Evolutionary conservation across 768 basidiomycete genomes (phyloP), one percentile per base, ranked within the genome.

Genomic region (Agrocybe praecox): DNA sequence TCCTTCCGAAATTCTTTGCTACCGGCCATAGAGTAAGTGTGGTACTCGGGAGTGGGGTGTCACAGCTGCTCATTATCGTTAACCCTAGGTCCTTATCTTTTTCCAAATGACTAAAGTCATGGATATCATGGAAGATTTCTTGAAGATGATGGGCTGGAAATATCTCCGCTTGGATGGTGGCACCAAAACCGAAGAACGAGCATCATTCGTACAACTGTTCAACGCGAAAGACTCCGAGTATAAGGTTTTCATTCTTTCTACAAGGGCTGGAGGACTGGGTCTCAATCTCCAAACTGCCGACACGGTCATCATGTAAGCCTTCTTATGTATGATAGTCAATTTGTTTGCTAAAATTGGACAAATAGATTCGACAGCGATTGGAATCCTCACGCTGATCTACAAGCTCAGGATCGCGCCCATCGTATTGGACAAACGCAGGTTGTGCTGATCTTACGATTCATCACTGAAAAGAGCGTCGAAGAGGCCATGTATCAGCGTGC

Each of bases 51-150:
- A 12, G 12, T 21, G 12, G 21, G 6, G 9, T 21, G 21, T 21
- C 23, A 29, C 19, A 44, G 21, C 8, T 22, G 43, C n/a, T 52
- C 53, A 51, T 42, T 18, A 43, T 52, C 43, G 44, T 48, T 54
- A 14, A 49, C 33, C 29, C 46, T 23, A 94, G 91, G 93, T 96
- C 46, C 86, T 99, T 55, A 98, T 99, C 65, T 98, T 99, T 86
- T 98, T 98, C 88, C 97, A 99, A 74, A 98, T 98, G 97, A 98
- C 96, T 15, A 92, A 94, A 67, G 94, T 98, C 65, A 97, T 98
- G 96, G 93, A 96, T 60, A 95, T 97, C 69, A 94, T 96, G 86
- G 93, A 94, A 65, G 96, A 98, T 66, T 98, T 95, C 67, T 74
- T 97, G 67, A 92, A 90, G 69, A 88, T 88, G 81, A 86, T 88